Evolutionary conservation across 129 eudicot genomes (phyloP).

Genomic region (Lonicera japonica): DNA sequence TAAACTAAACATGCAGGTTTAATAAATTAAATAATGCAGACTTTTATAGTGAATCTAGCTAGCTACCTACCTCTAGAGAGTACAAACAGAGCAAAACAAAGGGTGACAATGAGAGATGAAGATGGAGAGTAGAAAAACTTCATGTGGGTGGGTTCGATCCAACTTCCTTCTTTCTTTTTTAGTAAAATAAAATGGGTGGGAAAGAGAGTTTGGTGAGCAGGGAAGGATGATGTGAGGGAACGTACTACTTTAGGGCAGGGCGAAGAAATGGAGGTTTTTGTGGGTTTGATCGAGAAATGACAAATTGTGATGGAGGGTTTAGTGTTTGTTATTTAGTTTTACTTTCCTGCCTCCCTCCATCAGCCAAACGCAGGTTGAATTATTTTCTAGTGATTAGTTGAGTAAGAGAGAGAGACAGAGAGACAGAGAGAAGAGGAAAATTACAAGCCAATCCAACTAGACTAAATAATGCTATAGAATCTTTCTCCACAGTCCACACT

Average conservation of each 20-base stretch:
- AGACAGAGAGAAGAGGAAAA: not conserved
- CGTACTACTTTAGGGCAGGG: not conserved
- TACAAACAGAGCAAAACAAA: slow-evolving; percentile 31
- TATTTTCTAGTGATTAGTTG: too few species aligned
- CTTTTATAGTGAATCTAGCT: not conserved
- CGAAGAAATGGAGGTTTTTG: not conserved
- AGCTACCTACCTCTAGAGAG: slow-evolving; percentile 49
- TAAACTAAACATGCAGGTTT: too few species aligned
- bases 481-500: not conserved
- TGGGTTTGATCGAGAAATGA: too few species aligned
- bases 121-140: slow-evolving; percentile 27
- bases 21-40: too few species aligned
- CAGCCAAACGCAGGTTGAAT: not conserved
- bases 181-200: not conserved
- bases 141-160: slow-evolving; percentile 26
- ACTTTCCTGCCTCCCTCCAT: too few species aligned
- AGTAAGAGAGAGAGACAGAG: not conserved
- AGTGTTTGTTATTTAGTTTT: too few species aligned
- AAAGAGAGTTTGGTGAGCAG: not conserved
- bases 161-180: not conserved
- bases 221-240: not conserved
- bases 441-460: not conserved
- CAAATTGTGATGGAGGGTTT: not conserved
- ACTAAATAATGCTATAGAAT: not conserved
- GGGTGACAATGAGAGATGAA: slow-evolving; percentile 13